A percentile compares a stretch with the other conserved stretches of the same genome.
Conservation (phyloP, 2,329 filamentous ascomycete species). For the Cyphellophora attinorum region DNA sequence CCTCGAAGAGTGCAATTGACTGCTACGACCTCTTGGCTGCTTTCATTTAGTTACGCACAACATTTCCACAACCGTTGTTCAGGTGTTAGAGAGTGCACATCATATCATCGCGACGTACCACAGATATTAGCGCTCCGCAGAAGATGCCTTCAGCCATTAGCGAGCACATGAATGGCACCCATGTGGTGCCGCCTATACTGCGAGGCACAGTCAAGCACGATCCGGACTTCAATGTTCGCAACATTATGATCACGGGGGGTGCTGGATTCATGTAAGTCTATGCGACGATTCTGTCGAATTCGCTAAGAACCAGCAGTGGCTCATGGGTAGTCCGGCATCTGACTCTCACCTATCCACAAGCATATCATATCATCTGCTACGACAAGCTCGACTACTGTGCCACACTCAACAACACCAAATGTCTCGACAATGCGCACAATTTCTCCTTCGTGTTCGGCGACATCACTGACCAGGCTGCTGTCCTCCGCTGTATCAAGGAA, state of each 20-base stretch:
- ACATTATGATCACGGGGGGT: conserved; percentile 76
- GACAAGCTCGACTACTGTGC: conserved; percentile 80
- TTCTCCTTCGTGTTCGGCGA: conserved; percentile 75
- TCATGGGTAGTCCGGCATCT: conserved; percentile 78
- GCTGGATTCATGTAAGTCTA: conserved; percentile 76
- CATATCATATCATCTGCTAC: conserved; percentile 70
- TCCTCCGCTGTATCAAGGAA: conserved; percentile 60
- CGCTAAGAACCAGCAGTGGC: conserved; percentile 41
- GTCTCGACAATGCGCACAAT: conserved; percentile 57
- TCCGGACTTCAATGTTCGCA: conserved; percentile 51
- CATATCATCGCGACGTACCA: too few relatives aligned
- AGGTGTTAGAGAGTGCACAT: too few relatives aligned
- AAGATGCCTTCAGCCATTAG: too few relatives aligned
- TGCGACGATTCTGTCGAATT: too few relatives aligned
- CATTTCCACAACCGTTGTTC: too few relatives aligned
- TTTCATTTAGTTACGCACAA: too few relatives aligned
- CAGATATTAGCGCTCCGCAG: too few relatives aligned
- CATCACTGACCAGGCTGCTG: conserved; percentile 60
- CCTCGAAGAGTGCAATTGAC: too few relatives aligned
- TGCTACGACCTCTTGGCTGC: too few relatives aligned
- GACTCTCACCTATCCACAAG: conserved; percentile 58
- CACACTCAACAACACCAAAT: conserved; percentile 67
- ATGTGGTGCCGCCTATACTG: background rate
- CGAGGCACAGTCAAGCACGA: conserved; percentile 2
- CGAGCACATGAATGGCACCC: background rate